Conservation (phyloP, 108 stramenopile genomes). For the Cylindrotheca fusiformis region DNA sequence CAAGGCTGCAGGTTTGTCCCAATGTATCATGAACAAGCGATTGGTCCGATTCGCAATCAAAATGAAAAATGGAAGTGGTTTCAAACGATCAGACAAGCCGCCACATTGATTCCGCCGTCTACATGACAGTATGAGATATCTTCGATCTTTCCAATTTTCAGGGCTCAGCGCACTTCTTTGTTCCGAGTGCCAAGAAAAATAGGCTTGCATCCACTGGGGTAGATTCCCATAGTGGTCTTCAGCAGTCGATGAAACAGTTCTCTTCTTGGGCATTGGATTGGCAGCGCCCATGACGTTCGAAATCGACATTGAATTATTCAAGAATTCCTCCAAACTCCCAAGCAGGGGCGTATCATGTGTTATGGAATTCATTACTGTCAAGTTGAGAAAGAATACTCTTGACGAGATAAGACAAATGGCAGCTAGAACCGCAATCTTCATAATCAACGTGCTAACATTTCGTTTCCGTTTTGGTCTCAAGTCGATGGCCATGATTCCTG, state of each 20-base stretch:
- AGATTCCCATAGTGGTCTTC: background rate
- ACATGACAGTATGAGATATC: slow-evolving; percentile 32
- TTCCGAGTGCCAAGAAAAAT: slow-evolving; percentile 35
- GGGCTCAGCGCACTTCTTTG: slow-evolving; percentile 11
- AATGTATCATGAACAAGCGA: slow-evolving; percentile 47
- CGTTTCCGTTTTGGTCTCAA: slow-evolving; percentile 3
- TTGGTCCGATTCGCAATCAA: slow-evolving; percentile 22
- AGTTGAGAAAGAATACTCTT: slow-evolving; percentile 2
- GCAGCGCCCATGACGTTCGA: background rate
- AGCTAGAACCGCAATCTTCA: background rate
- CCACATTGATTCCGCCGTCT: slow-evolving; percentile 24
- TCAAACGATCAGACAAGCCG: slow-evolving; percentile 52
- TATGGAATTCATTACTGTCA: background rate
- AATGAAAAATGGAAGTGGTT: slow-evolving; percentile 38
- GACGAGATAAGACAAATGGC: background rate
- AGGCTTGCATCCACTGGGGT: slow-evolving; percentile 35
- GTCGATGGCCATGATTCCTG: background rate
- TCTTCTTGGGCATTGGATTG: background rate
- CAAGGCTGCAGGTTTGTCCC: slow-evolving; percentile 34
- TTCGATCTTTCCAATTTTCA: slow-evolving; percentile 22
- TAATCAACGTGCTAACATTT: background rate
- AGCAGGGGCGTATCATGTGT: background rate
- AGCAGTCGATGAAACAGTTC: background rate
- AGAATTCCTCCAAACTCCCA: background rate
- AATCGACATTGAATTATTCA: background rate